Evolutionary conservation across 163 green algal species (phyloP), one percentile per base, ranked within the genome.

Genomic region (Volvox carteri): DNA sequence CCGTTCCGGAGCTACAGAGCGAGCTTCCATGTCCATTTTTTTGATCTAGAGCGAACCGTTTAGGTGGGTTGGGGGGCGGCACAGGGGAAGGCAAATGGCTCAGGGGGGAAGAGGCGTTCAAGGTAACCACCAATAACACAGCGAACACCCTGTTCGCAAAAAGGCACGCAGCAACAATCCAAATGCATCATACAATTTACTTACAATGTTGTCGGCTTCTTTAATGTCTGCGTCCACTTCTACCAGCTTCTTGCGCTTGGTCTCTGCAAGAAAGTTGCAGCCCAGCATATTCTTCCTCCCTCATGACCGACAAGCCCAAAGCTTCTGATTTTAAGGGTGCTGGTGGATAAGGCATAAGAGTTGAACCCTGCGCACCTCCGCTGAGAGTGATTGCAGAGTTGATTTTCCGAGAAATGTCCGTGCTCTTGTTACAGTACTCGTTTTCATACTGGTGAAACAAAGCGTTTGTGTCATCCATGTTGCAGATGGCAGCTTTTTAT

Each of bases 1-100:
- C 35, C 93, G 86, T 21, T 96, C 92, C 19, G 94, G 86, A 3
- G 95, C 91, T 48, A 97, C 92, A 86, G 93, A 97, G 58, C 96
- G 93, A 0, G 96, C 96, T 84, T 98, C 96, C 95, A 98, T 98
- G 84, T 98, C 96, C 95, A 98, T 96, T 28, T 96, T 93, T 87
- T 98, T 97, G 18, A 98, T 92, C 96, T 98, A 56, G 11, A 44
- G 46, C 33, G 30, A 4, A 33, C 54, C 5, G 54, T 65, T 65
- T n/a, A n/a, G n/a, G 54, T 65, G 54, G 54, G 54, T 8, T 65
- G 25, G 7, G 18, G n/a, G 25, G 60, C 25, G 72, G 28, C 35
- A 48, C n/a, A 75, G 42, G 12, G 70, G 33, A n/a, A n/a, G n/a
- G n/a, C n/a, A n/a, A n/a, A n/a, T n/a, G n/a, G n/a, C n/a, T n/a